Percentiles rank a stretch among this genome's conserved stretches.
These are phyloP conservation scores for Aspergillus spinulosporus DNA, from an alignment of 2,329 filamentous ascomycete genomes.

Conservation along the genomic window DNA sequence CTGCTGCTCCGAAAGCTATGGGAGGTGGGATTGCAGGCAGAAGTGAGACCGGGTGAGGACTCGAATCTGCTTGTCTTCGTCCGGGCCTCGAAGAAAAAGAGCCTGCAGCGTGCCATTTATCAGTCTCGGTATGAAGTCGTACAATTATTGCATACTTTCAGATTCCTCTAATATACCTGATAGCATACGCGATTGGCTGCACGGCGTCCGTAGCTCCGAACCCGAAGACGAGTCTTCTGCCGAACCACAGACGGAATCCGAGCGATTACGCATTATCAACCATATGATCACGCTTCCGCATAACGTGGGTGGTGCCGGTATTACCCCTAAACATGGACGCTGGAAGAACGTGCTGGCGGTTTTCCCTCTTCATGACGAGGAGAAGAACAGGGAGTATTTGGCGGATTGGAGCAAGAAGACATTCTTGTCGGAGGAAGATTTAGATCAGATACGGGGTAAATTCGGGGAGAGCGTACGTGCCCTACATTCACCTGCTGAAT, in stretches of 20 bases:
- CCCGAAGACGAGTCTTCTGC: slow-evolving; percentile 71
- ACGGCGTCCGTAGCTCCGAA: slow-evolving; percentile 78
- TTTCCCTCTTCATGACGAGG: slow-evolving; percentile 77
- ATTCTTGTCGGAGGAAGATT: slow-evolving; percentile 58
- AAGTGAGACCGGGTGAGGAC: slow-evolving; percentile 78
- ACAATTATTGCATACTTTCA: background rate
- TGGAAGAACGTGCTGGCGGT: slow-evolving; percentile 74
- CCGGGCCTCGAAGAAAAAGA: slow-evolving; percentile 69
- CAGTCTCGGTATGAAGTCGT: slow-evolving; percentile 61
- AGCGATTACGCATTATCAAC: slow-evolving; percentile 83
- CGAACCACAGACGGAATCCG: slow-evolving; percentile 83
- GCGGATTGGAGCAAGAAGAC: slow-evolving; percentile 66
- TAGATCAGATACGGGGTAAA: slow-evolving; percentile 72
- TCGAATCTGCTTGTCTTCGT: slow-evolving; percentile 81
- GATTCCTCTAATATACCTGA: background rate
- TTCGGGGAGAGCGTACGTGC: slow-evolving; percentile 64
- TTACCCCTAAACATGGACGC: slow-evolving; percentile 67
- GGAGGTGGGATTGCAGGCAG: slow-evolving; percentile 76
- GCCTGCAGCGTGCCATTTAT: slow-evolving; percentile 80
- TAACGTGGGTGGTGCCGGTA: slow-evolving; percentile 76
- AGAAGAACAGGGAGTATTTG: slow-evolving; percentile 76
- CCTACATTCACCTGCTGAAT: background rate
- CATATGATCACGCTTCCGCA: slow-evolving; percentile 74
- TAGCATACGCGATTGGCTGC: slow-evolving; percentile 91
- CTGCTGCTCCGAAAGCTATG: slow-evolving; percentile 75